Base-by-base conservation (phyloP, 495 filamentous ascomycete species). In the Oidiodendron maius region DNA sequence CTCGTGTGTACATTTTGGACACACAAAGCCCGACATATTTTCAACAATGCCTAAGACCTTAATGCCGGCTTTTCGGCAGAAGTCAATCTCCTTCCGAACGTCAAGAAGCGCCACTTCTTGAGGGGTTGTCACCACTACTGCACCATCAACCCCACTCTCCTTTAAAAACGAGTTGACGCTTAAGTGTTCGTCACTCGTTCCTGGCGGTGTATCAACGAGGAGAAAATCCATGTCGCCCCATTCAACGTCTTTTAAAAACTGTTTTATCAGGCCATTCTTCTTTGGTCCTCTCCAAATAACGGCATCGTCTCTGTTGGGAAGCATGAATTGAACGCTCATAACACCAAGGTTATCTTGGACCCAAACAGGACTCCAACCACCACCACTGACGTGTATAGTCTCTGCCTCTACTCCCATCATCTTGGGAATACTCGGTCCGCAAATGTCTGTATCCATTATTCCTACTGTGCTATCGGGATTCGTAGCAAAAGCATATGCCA, bases 251-350 rank as follows among this genome's bases (percentile, higher is more conserved):
- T 91, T 94, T 21, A 98, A 60, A 58, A 98, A 98, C 66, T 91
- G 86, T 70, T 97, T 98, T 61, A 98, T 97, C 48, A 98, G 64
- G 1, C 93, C 93, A 59, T 96, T 98, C 77, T 97, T 98, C 75
- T 97, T 98, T 3, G 94, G 85, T 0, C 93, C 93, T 22, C 91
- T 75, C 94, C 93, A 98, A 50, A 98, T 97, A 11, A 97, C 82
- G 3, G 93, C 94, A 52, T 93, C 89, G 58, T 97, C 93, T 3
- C 86, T 71, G 48, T 87, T 87, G 0, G 93, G 93, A 26, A 98
- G 71, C 91, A 98, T 93, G 62, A 97, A 97, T 64, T 97, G 93
- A 54, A 98, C 84, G 45, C 83, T 89, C 93, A 97, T 98, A 25
- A 91, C 88, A 1, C 82, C 84, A 30, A 98, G 70, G 54, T 96